A percentile compares a stretch with the other conserved stretches of the same genome.
Conservation (phyloP, 2,329 filamentous ascomycete genomes). For the Didymella segeticola region DNA sequence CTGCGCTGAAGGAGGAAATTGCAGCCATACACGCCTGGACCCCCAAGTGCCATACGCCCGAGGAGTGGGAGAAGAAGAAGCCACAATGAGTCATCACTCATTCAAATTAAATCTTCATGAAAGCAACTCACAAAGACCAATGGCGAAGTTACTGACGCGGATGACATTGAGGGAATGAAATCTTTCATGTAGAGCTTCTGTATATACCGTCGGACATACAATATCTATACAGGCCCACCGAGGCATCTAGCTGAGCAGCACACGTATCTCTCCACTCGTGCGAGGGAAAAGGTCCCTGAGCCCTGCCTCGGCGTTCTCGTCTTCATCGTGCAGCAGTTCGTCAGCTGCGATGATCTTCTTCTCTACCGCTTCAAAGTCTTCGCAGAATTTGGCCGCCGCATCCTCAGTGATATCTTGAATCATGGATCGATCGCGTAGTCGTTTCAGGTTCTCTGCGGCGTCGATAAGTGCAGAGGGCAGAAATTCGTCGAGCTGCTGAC, state of each 20-base stretch:
- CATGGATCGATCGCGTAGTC: conserved; percentile 73
- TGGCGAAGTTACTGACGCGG: too few species aligned
- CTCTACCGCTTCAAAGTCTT: conserved; percentile 78
- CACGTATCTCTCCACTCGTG: conserved; percentile 68
- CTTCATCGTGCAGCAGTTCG: conserved; percentile 52
- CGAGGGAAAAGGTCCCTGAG: conserved; percentile 67
- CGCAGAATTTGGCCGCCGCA: conserved; percentile 83
- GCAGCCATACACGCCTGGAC: conserved; percentile 94
- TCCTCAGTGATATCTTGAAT: conserved; percentile 80
- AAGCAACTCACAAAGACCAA: too few species aligned
- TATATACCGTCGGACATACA: not conserved
- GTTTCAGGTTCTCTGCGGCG: conserved; percentile 79
- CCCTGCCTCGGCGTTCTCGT: conserved; percentile 45
- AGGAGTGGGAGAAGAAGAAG: conserved; percentile 80
- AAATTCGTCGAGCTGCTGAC: conserved; percentile 85
- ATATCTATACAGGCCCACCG: conserved; percentile 52
- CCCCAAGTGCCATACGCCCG: conserved; percentile 88
- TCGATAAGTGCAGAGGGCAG: conserved; percentile 93
- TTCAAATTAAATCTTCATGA: too few species aligned
- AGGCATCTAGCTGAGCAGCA: conserved; percentile 66
- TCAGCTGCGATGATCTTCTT: conserved; percentile 66
- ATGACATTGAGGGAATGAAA: too few species aligned
- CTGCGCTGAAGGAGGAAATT: conserved; percentile 83
- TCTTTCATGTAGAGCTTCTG: too few species aligned
- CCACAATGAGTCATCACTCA: conserved; percentile 34